phyloP scores from a whole-genome alignment of 129 eudicot species.

The Chrysanthemum lavandulifolium region DNA sequence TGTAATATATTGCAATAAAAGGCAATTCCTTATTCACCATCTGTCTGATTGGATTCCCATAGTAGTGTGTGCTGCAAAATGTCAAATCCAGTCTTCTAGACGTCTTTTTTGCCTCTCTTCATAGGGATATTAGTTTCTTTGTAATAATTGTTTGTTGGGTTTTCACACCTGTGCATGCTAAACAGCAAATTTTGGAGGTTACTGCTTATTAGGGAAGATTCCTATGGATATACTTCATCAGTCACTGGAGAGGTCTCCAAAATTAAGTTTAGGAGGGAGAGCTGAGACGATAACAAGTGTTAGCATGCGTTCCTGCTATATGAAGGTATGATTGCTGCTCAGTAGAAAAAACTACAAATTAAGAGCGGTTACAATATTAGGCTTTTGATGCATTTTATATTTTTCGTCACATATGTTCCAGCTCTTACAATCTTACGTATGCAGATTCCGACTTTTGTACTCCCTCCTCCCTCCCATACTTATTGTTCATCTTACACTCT shows the following conservation, averaged over 20 bases:
- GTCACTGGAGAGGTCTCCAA: conserved; percentile 59
- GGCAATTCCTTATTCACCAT: neutral
- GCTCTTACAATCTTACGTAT: neutral
- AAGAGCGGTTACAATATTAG: neutral
- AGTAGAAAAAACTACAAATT: conserved; percentile 6
- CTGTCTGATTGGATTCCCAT: neutral
- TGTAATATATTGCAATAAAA: neutral
- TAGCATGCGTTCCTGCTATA: conserved; percentile 59
- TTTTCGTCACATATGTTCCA: neutral
- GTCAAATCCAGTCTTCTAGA: neutral
- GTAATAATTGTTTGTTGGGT: conserved; percentile 7
- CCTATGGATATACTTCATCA: conserved; percentile 58
- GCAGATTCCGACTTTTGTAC: too few species aligned
- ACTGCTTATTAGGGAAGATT: conserved; percentile 72
- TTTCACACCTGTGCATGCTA: conserved; percentile 21
- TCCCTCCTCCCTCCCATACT: too few species aligned
- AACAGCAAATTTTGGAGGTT: conserved; percentile 55
- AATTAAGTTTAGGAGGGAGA: conserved; percentile 55
- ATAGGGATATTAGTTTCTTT: neutral
- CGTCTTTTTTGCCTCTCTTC: conserved; percentile 15
- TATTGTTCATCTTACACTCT: too few species aligned
- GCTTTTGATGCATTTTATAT: conserved; percentile 16
- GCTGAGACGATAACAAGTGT: conserved; percentile 72
- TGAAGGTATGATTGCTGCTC: conserved; percentile 55
- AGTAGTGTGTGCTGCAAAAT: neutral